Evolutionary conservation across 345 rosid species (phyloP).

Genomic region (Ailanthus altissimus): DNA sequence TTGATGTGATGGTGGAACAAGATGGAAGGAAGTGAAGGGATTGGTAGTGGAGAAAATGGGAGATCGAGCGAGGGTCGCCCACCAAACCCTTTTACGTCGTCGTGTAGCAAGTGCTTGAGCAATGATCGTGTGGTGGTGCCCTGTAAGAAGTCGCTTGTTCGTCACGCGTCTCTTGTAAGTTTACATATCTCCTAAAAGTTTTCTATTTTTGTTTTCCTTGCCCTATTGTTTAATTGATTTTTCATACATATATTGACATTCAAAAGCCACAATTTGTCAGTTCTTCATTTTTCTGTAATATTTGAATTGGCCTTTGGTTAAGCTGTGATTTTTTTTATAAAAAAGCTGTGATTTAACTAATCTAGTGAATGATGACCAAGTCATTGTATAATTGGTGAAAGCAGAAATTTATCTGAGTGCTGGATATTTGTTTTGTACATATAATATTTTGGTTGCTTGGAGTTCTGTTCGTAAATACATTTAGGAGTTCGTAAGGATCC

Average conservation of each 20-base stretch:
- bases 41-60: conserved; percentile 45
- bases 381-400: neutral
- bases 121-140: conserved; percentile 37
- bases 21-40: conserved; percentile 63
- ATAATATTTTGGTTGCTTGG: neutral
- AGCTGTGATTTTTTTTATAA: too few relatives aligned
- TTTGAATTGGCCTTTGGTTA: too few relatives aligned
- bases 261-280: neutral
- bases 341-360: neutral
- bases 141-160: conserved; percentile 60
- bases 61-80: conserved; percentile 64
- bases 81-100: conserved; percentile 56
- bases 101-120: conserved; percentile 33
- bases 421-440: neutral
- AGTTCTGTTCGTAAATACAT: neutral
- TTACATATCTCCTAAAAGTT: neutral
- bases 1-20: conserved; percentile 41
- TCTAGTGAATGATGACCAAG: neutral
- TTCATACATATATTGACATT: neutral
- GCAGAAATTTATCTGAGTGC: neutral
- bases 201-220: neutral
- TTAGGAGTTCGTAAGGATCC: conserved; percentile 14
- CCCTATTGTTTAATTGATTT: neutral
- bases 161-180: conserved; percentile 76
- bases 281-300: neutral